Evolutionary conservation across 2,329 filamentous ascomycete species (phyloP).

Genomic region (Tolypocladium ovalisporum): DNA sequence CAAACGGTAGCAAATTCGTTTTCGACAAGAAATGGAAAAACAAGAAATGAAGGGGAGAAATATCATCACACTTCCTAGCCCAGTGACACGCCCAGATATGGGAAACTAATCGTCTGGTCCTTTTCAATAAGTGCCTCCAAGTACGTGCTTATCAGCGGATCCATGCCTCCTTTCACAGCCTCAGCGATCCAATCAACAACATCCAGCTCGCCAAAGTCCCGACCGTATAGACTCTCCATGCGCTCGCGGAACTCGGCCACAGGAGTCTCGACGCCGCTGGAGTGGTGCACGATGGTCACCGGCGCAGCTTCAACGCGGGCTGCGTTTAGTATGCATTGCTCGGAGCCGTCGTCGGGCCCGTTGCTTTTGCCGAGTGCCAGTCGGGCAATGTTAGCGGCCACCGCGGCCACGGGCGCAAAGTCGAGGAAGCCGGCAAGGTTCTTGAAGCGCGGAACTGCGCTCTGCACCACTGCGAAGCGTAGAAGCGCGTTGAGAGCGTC

Average conservation of each 20-base stretch:
- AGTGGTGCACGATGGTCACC: background rate
- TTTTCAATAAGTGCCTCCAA: background rate
- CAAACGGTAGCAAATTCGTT: background rate
- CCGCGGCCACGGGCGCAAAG: background rate
- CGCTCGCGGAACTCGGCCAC: background rate
- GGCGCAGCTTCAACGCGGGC: background rate
- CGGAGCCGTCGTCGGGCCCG: background rate
- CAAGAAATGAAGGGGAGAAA: background rate
- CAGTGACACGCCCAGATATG: background rate
- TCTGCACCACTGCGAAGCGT: background rate
- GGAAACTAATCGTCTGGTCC: background rate
- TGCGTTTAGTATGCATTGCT: background rate
- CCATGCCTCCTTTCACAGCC: background rate
- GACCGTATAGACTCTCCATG: background rate
- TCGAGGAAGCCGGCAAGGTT: background rate
- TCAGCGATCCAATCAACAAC: background rate
- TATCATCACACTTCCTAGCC: background rate
- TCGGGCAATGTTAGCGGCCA: background rate
- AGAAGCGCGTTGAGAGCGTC: conserved; percentile 5
- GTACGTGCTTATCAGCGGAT: background rate
- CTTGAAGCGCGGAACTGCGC: background rate
- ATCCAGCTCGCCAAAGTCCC: background rate
- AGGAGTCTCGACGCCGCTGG: background rate
- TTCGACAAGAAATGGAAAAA: too few species aligned
- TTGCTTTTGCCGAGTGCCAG: background rate